These are phyloP conservation scores for Chlorociboria aeruginascens DNA, from an alignment of 495 filamentous ascomycete genomes.

Conservation along the genomic window DNA sequence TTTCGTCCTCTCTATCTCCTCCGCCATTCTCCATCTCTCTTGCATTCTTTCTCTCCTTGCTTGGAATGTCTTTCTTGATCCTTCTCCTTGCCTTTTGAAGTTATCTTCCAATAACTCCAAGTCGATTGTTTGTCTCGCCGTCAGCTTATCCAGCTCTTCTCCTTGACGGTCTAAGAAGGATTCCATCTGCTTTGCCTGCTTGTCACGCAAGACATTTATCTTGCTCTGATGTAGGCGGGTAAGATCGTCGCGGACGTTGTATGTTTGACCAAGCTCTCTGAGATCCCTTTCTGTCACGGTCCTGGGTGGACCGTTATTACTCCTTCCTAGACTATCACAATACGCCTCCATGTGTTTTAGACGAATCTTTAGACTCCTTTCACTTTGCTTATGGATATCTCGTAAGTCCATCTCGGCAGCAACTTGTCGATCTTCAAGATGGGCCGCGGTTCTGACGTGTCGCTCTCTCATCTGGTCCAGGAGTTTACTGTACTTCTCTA, in stretches of 20 bases:
- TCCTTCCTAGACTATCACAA: constrained; percentile 44
- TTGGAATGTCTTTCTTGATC: constrained; percentile 32
- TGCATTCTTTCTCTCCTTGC: constrained; percentile 38
- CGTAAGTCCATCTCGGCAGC: constrained; percentile 55
- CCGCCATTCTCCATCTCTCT: constrained; percentile 49
- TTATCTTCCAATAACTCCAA: constrained; percentile 45
- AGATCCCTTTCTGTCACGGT: constrained; percentile 44
- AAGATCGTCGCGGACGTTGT: constrained; percentile 56
- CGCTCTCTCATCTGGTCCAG: constrained; percentile 35
- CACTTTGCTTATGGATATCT: constrained; percentile 34
- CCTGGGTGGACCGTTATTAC: constrained; percentile 26
- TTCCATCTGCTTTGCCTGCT: constrained; percentile 57
- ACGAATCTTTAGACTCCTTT: constrained; percentile 51
- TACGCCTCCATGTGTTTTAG: constrained; percentile 74
- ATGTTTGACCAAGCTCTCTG: constrained; percentile 58
- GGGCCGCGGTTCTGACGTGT: constrained; percentile 38
- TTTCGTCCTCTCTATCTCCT: constrained; percentile 48
- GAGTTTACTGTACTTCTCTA: constrained; percentile 29
- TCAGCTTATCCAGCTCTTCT: constrained; percentile 44
- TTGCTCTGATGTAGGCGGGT: constrained; percentile 55
- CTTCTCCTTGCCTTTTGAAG: constrained; percentile 40
- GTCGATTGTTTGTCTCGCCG: constrained; percentile 37
- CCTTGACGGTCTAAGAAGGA: constrained; percentile 54
- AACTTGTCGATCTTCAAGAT: constrained; percentile 65
- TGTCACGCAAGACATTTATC: constrained; percentile 72